Conservation (phyloP, 2,329 filamentous ascomycete species). For the Ophiostoma tasmaniense region DNA sequence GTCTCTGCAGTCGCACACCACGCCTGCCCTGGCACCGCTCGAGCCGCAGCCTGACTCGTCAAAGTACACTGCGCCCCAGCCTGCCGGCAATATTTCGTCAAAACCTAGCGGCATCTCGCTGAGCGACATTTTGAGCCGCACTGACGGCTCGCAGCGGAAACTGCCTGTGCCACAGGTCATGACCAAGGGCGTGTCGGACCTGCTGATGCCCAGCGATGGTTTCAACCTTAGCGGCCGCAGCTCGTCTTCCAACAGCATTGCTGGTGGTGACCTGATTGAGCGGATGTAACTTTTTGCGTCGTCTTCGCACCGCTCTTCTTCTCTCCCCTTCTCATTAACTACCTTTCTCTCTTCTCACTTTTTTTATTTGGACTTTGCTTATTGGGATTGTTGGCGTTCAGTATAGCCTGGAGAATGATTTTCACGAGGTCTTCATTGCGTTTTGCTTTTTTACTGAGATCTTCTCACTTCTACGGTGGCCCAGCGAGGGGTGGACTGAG, state of each 20-base stretch:
- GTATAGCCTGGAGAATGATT: conserved; percentile 2
- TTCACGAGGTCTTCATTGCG: background rate
- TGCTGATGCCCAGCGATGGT: conserved; percentile 58
- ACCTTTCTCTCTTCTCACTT: background rate
- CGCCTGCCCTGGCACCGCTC: conserved; percentile 50
- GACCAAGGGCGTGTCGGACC: conserved; percentile 81
- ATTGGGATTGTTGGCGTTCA: conserved; percentile 1
- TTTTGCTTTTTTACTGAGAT: background rate
- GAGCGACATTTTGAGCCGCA: conserved; percentile 83
- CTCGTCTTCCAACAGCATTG: conserved; percentile 68
- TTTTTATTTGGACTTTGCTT: background rate
- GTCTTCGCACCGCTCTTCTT: background rate
- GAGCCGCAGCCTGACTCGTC: conserved; percentile 45
- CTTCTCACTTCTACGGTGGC: background rate
- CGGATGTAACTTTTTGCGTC: conserved; percentile 17
- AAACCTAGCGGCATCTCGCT: conserved; percentile 65
- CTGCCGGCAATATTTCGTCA: conserved; percentile 42
- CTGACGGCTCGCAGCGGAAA: conserved; percentile 82
- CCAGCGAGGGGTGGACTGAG: background rate
- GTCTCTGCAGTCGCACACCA: conserved; percentile 40
- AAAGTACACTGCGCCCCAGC: conserved; percentile 32
- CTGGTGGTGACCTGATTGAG: conserved; percentile 55
- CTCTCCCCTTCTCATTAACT: background rate
- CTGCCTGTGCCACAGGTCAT: conserved; percentile 74
- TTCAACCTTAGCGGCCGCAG: conserved; percentile 68